phyloP scores from a whole-genome alignment of 140 eudicot species.

The Erigeron philadelphicus region DNA sequence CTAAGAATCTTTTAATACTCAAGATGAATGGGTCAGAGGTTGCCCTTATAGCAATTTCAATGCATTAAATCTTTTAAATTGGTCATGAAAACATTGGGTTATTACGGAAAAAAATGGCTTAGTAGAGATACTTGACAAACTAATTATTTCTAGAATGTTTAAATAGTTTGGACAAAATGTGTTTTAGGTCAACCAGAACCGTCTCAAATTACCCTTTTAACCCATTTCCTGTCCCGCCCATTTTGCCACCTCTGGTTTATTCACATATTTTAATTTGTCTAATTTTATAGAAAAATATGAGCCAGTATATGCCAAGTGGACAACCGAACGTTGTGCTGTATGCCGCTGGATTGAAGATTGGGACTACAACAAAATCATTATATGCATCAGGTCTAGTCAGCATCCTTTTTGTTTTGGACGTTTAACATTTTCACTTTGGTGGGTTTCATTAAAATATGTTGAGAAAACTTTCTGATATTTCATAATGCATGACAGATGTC shows the following conservation, averaged over 20 bases:
- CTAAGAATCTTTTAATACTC: background rate
- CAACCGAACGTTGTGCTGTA: constrained; percentile 99
- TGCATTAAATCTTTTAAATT: background rate
- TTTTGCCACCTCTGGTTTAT: background rate
- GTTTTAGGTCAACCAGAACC: background rate
- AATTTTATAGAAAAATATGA: constrained; percentile 65
- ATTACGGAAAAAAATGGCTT: no score
- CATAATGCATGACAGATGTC: constrained; percentile 57
- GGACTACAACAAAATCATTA: constrained; percentile 96
- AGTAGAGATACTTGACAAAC: background rate
- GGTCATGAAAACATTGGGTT: background rate
- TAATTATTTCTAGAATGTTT: background rate
- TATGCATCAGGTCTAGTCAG: constrained; percentile 66
- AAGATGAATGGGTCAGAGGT: no score
- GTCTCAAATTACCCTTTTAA: background rate
- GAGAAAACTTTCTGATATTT: background rate
- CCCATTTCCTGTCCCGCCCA: background rate
- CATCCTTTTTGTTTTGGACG: background rate
- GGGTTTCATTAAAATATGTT: background rate
- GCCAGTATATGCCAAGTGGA: constrained; percentile 91
- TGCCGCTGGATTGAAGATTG: constrained; percentile 99
- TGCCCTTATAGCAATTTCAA: background rate
- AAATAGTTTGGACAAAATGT: background rate
- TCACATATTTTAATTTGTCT: constrained; percentile 5
- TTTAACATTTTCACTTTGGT: constrained; percentile 10